Base-by-base conservation (phyloP, 2,329 filamentous ascomycete species). In the Colletotrichum liriopes region DNA sequence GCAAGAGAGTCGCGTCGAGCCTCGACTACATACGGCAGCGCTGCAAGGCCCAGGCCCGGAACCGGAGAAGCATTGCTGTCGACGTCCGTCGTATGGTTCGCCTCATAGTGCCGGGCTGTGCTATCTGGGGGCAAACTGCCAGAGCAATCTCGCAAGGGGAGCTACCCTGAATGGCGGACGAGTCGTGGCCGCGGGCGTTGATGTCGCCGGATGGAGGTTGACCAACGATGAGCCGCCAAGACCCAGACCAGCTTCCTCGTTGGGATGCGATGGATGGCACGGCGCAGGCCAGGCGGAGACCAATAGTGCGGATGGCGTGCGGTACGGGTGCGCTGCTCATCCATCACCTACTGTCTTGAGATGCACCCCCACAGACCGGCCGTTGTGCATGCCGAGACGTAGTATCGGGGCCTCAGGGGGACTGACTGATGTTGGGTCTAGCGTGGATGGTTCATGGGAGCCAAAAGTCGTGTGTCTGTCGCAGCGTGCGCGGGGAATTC, bases 291-390 rank as follows among this genome's bases (percentile, higher is more conserved):
- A 43, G 41, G 56, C 41, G 56, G 41, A 39, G 58, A 39, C 35
- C 64, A 71, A 68, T 71, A 71, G 68, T 62, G 60, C 43, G 35
- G 29, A 67, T 68, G 65, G 65, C 65, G 68, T 62, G 67, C 63
- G 55, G 68, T 35, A 20, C 45, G 62, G 54, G 54, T 58, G 56
- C 58, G 35, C 45, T 18, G 37, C 59, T 16, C 37, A 12, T 39
- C 29, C 29, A 39, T 35, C 20, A 67, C 59, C 59, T 63, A 39
- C 69, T 65, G 37, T 52, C 51, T 71, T 64, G 63, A 68, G 68
- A 51, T 45, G 58, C n/a, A 26, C 49, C 26, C 16, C 35, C 12
- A 60, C 29, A 45, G 23, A 3, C 39, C 37, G 26, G 52, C 18
- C n/a, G 47, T 11, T 32, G 32, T 47, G 61, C 45, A 43, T 64